Evolutionary conservation across 805 yeast species (phyloP).

Genomic region (Ascoidea tarda): DNA sequence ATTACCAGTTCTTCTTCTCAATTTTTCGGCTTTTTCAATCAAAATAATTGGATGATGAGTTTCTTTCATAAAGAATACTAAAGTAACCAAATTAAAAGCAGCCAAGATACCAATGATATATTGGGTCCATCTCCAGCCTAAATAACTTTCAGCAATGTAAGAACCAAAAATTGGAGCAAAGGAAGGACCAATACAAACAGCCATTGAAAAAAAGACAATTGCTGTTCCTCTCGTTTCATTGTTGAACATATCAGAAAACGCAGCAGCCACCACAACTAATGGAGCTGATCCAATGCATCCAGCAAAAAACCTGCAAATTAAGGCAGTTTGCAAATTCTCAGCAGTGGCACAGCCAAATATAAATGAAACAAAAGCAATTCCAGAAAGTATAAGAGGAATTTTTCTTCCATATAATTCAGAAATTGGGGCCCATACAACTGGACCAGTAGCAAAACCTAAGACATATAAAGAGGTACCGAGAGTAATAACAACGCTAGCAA

Average conservation of each 20-base stretch:
- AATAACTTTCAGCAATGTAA: constrained; percentile 39
- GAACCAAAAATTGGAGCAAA: constrained; percentile 71
- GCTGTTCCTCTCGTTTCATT: constrained; percentile 62
- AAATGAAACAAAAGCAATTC: constrained; percentile 43
- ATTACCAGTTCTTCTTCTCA: constrained; percentile 59
- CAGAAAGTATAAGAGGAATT: constrained; percentile 40
- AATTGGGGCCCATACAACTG: constrained; percentile 79
- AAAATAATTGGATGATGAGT: constrained; percentile 61
- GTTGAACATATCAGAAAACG: constrained; percentile 70
- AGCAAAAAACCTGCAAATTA: constrained; percentile 67
- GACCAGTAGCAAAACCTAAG: constrained; percentile 90
- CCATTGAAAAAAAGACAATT: constrained; percentile 52
- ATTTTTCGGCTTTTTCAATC: constrained; percentile 42
- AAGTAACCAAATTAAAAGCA: constrained; percentile 24
- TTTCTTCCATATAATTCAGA: constrained; percentile 71
- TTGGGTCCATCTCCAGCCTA: constrained; percentile 80
- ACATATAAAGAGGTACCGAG: constrained; percentile 73
- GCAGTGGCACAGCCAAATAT: constrained; percentile 69
- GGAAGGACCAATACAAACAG: constrained; percentile 71
- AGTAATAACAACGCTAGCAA: constrained; percentile 56
- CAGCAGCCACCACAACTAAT: constrained; percentile 75
- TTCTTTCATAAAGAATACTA: constrained; percentile 40
- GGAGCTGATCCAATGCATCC: constrained; percentile 81
- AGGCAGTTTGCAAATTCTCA: constrained; percentile 59
- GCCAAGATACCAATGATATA: constrained; percentile 58